Evolutionary conservation across 306 rosid species (phyloP).

Genomic region (Mucuna pruriens): DNA sequence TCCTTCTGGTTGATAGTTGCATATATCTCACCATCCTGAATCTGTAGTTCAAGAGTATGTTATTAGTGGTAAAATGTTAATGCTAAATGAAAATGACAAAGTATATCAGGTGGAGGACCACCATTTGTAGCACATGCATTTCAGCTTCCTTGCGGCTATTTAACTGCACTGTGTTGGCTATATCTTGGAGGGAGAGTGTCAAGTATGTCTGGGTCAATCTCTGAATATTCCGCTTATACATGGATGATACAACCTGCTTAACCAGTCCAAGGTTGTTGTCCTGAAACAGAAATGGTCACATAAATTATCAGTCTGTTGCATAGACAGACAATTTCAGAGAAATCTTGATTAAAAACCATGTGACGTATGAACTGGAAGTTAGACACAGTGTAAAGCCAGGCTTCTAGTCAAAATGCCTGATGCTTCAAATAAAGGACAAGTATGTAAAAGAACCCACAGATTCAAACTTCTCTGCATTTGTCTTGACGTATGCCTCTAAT

Average conservation of each 20-base stretch:
- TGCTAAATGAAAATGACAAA: background rate
- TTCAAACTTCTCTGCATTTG: conserved; percentile 60
- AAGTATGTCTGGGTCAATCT: conserved; percentile 84
- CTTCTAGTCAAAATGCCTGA: conserved; percentile 4
- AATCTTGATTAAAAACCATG: background rate
- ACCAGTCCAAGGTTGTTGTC: conserved; percentile 85
- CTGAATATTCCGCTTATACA: conserved; percentile 84
- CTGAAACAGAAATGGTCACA: conserved; percentile 42
- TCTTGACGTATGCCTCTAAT: conserved; percentile 50
- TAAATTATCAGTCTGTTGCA: background rate
- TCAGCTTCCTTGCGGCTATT: conserved; percentile 77
- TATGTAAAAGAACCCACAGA: conserved; percentile 52
- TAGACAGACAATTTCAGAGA: background rate
- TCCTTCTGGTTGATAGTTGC: conserved; percentile 83
- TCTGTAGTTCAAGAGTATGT: conserved; percentile 47
- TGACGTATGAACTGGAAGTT: background rate
- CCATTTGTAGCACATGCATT: conserved; percentile 95
- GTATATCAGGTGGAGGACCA: conserved; percentile 35
- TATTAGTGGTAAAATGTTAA: conserved; percentile 12
- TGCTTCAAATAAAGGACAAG: background rate
- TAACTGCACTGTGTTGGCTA: conserved; percentile 72
- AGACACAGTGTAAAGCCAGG: background rate
- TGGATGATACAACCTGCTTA: conserved; percentile 72
- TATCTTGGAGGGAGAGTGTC: conserved; percentile 89
- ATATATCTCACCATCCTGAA: conserved; percentile 80